Base-by-base conservation (phyloP, 2,329 filamentous ascomycete species). In the Scopulariopsis brevicaulis region DNA sequence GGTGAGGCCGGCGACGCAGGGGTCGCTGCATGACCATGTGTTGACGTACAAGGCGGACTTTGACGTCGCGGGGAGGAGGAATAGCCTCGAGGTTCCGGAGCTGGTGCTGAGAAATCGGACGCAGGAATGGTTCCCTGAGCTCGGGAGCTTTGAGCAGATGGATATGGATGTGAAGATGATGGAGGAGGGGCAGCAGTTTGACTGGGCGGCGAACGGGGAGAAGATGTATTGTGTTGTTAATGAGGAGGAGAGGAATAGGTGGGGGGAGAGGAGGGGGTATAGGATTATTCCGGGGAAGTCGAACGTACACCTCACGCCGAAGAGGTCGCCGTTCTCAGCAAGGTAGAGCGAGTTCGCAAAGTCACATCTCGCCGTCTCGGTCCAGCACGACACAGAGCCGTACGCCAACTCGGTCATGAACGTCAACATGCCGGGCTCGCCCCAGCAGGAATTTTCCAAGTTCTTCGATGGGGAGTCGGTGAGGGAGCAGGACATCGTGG, bases 201-300 rank as follows among this genome's bases (percentile, higher is more conserved):
- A 67, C 61, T 80, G 73, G 71, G 67, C 69, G 8, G 52, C 63
- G 46, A 81, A 80, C 58, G 69, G 70, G 53, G 71, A 69, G 3
- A 74, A 72, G 4, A 70, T 74, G 64, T 76, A 74, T 60, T 66
- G 71, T 6, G 66, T 80, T 6, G 65, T 79, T 51, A 80, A 78
- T 60, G 69, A 68, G 11, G 73, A 75, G 48, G 63, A 66, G 4
- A 71, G 66, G 3, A 81, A 81, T 61, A 64, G 66, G n/a, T 79
- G 71, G 58, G 77, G 77, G 43, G 74, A 78, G 63, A 71, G 69
- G 35, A 69, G 72, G 1, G 77, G 76, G 7, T 81, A 77, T 62
- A 68, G 73, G 34, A 70, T 79, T 59, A 59, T 71, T 10, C 73
- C 73, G 1, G 60, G 61, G 60, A 63, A 67, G 54, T 64, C 64